phyloP scores from a whole-genome alignment of 2,329 filamentous ascomycete genomes.

The Aspergillus sojae region DNA sequence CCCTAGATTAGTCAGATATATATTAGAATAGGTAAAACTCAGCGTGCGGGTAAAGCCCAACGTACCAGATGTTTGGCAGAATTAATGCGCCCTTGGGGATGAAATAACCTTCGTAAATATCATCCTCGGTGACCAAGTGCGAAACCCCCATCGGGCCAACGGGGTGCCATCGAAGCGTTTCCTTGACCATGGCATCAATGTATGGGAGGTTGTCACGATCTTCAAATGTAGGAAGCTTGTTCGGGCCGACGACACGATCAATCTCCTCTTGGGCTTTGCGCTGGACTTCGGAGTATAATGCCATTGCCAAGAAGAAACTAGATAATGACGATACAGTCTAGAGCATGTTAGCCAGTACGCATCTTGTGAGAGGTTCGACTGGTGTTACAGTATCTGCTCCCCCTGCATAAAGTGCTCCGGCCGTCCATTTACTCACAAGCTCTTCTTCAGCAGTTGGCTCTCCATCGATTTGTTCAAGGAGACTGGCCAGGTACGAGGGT shows the following conservation, averaged over 20 bases:
- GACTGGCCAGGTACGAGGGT: slow-evolving; percentile 44
- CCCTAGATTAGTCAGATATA: slow-evolving; percentile 31
- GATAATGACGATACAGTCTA: slow-evolving; percentile 48
- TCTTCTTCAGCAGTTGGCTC: slow-evolving; percentile 33
- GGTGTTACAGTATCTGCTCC: slow-evolving; percentile 32
- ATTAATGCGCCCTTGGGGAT: slow-evolving; percentile 42
- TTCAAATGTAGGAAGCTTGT: slow-evolving; percentile 36
- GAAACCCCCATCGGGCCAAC: slow-evolving; percentile 37
- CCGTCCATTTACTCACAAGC: slow-evolving; percentile 29
- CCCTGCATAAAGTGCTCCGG: slow-evolving; percentile 44
- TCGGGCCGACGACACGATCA: slow-evolving; percentile 40
- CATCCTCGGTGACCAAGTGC: slow-evolving; percentile 30
- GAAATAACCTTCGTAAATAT: slow-evolving; percentile 26
- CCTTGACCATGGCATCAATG: slow-evolving; percentile 43
- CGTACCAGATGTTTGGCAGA: slow-evolving; percentile 42
- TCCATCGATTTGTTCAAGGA: slow-evolving; percentile 37
- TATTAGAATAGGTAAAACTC: too few relatives aligned
- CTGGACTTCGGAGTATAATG: slow-evolving; percentile 54
- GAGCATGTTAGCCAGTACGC: neutral
- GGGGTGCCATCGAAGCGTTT: slow-evolving; percentile 40
- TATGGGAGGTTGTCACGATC: slow-evolving; percentile 44
- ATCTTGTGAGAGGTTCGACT: too few relatives aligned
- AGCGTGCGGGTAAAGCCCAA: neutral
- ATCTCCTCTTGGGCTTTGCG: slow-evolving; percentile 52
- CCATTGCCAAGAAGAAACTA: slow-evolving; percentile 56